phyloP scores from a whole-genome alignment of 1,139 yeast species.

The Arxiozyma bovina region DNA sequence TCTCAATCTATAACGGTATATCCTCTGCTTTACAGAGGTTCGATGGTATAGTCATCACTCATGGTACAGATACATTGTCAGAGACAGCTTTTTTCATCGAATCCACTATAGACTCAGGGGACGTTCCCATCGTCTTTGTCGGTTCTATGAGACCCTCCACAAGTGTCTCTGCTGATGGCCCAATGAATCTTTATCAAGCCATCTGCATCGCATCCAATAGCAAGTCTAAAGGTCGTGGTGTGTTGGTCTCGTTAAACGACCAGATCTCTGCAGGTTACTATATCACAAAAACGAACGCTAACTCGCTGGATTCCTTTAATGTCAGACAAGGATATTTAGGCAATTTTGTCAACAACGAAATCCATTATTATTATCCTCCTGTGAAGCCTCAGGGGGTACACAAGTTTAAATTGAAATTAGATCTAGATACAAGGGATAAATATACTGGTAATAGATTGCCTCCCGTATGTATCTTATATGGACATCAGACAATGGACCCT shows the following conservation, averaged over 20 bases:
- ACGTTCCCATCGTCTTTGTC: slow-evolving; percentile 56
- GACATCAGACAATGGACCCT: slow-evolving; percentile 47
- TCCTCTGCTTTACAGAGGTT: slow-evolving; percentile 36
- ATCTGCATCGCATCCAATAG: slow-evolving; percentile 50
- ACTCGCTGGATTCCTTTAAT: slow-evolving; percentile 60
- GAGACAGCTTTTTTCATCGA: slow-evolving; percentile 65
- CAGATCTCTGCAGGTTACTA: slow-evolving; percentile 62
- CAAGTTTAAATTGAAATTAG: slow-evolving; percentile 33
- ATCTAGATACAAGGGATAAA: slow-evolving; percentile 10
- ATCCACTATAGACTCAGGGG: slow-evolving; percentile 44
- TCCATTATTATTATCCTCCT: slow-evolving; percentile 57
- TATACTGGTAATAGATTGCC: slow-evolving; percentile 20
- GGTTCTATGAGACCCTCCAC: slow-evolving; percentile 71
- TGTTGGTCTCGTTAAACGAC: slow-evolving; percentile 56
- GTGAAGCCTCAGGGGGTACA: slow-evolving; percentile 48
- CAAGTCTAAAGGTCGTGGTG: slow-evolving; percentile 49
- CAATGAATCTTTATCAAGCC: slow-evolving; percentile 65
- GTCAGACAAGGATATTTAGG: slow-evolving; percentile 66
- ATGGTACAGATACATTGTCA: slow-evolving; percentile 66
- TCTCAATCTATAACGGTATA: slow-evolving; percentile 37
- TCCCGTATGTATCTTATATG: slow-evolving; percentile 44
- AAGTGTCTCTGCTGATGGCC: slow-evolving; percentile 62
- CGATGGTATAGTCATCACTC: slow-evolving; percentile 52
- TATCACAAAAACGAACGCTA: slow-evolving; percentile 62
- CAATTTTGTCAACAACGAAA: slow-evolving; percentile 56